Evolutionary conservation across 2,329 filamentous ascomycete genomes (phyloP), one percentile per base, ranked within the genome.

Genomic region (Trichophyton simii): DNA sequence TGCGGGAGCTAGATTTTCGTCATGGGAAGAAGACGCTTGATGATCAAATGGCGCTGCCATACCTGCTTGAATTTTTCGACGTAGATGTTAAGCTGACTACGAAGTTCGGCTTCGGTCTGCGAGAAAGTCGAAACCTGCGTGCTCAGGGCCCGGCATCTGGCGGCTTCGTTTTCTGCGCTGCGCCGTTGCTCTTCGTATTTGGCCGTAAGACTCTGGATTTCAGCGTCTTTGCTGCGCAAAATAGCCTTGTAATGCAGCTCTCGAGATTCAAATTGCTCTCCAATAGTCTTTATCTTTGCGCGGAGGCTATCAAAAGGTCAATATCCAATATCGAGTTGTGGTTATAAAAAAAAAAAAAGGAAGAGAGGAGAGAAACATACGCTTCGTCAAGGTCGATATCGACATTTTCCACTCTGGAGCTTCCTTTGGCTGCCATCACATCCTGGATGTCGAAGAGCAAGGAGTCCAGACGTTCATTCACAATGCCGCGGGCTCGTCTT

Each of bases 1-100:
- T 55, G 13, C 11, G 15, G 25, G 6, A 31, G 13, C 9, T 55
- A 28, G 15, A 7, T 13, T 25, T 52, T 22, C 20, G 8, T 22
- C 22, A 52, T 9, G 22, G 8, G 8, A 13, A 8, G 8, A 13
- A 18, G n/a, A 18, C 3, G 9, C 44, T 11, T 22, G 9, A 20
- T 28, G 9, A 46, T 36, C n/a, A 58, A 28, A 15, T n/a, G 36
- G 8, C 13, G n/a, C n/a, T 42, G 31, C 15, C 82, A 75, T 83
- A 96, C 92, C 88, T 99, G 94, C 79, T 97, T 97, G 78, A 97
- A 97, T 78, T 97, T 99, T 73, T 99, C 94, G 28, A 96, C 92
- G 70, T 99, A 99, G 68, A 96, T 92, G 73, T 96, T 97, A 68
- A 99, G 84, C 75, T 99, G 94, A 69, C 89, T 95, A 63, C 94